These are phyloP conservation scores for Fusarium sp. DNA, from an alignment of 2,329 filamentous ascomycete genomes.

Conservation along the genomic window DNA sequence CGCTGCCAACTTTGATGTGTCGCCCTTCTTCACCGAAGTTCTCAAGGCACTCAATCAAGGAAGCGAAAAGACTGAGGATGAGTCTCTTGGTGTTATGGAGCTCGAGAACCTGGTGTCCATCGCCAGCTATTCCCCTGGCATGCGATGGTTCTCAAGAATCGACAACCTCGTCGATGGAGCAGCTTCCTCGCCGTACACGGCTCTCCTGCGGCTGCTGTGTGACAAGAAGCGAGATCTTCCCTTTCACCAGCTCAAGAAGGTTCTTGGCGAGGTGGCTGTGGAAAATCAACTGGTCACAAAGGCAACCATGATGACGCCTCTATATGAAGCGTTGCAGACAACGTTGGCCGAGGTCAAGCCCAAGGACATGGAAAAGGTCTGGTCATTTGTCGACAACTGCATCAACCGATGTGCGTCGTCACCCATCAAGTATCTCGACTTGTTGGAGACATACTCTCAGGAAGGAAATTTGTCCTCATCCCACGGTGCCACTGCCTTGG, in stretches of 20 bases:
- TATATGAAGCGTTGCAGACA: constrained; percentile 53
- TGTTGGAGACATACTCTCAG: constrained; percentile 63
- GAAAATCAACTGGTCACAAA: constrained; percentile 75
- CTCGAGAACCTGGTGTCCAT: constrained; percentile 85
- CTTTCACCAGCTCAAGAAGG: constrained; percentile 60
- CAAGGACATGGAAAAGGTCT: constrained; percentile 59
- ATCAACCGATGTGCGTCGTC: constrained; percentile 78
- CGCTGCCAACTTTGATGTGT: constrained; percentile 89
- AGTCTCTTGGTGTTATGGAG: constrained; percentile 75
- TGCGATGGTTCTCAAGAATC: constrained; percentile 89
- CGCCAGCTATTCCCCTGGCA: constrained; percentile 82
- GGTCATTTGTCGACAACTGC: constrained; percentile 86
- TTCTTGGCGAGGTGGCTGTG: constrained; percentile 70
- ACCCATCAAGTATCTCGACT: constrained; percentile 86
- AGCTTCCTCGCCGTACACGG: constrained; percentile 74
- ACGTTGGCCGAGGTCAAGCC: constrained; percentile 31
- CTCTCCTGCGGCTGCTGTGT: constrained; percentile 67
- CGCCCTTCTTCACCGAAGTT: constrained; percentile 76
- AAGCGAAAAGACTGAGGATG: constrained; percentile 60
- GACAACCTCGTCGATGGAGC: constrained; percentile 65
- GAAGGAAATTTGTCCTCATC: constrained; percentile 44
- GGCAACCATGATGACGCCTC: constrained; percentile 60
- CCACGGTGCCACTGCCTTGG: constrained; percentile 62
- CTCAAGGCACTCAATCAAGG: constrained; percentile 71
- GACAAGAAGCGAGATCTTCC: constrained; percentile 45